Percentiles rank a stretch among this genome's conserved stretches.
Evolutionary conservation across 2,329 filamentous ascomycete genomes (phyloP).

Genomic region (Rugonectria rugulosa): DNA sequence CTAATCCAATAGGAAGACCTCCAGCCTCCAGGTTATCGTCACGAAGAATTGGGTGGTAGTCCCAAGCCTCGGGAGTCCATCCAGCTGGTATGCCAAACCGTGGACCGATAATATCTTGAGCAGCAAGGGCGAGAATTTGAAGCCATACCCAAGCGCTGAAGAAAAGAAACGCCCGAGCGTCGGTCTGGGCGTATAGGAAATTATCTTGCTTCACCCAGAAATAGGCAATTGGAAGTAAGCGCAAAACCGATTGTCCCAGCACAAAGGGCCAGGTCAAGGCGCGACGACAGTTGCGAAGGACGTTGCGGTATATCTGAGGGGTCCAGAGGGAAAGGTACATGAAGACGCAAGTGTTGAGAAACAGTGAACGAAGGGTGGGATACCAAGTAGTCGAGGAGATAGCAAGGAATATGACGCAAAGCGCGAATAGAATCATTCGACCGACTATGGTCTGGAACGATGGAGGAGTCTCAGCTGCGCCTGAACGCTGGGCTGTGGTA

Average conservation of each 20-base stretch:
- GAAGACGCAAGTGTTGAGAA: slow-evolving; percentile 71
- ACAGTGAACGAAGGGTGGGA: slow-evolving; percentile 59
- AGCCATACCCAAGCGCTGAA: slow-evolving; percentile 82
- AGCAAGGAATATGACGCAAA: slow-evolving; percentile 64
- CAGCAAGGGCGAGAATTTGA: slow-evolving; percentile 79
- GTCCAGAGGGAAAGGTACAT: slow-evolving; percentile 89
- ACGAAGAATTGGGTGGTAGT: slow-evolving; percentile 90
- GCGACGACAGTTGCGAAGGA: slow-evolving; percentile 88
- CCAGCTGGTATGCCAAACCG: slow-evolving; percentile 81
- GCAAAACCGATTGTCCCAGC: slow-evolving; percentile 79
- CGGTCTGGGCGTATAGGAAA: slow-evolving; percentile 78
- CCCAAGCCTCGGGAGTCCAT: slow-evolving; percentile 80
- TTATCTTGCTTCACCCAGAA: slow-evolving; percentile 83
- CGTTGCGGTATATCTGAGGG: slow-evolving; percentile 91
- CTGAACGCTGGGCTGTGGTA: slow-evolving; percentile 34
- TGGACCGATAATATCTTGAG: slow-evolving; percentile 86
- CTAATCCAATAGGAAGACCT: slow-evolving; percentile 79
- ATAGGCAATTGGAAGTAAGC: slow-evolving; percentile 83
- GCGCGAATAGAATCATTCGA: slow-evolving; percentile 63
- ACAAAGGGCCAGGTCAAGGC: slow-evolving; percentile 94
- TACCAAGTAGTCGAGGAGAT: slow-evolving; percentile 70
- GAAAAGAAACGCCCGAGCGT: slow-evolving; percentile 68
- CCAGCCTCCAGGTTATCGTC: slow-evolving; percentile 84
- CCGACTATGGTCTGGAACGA: slow-evolving; percentile 65
- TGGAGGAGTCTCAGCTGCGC: slow-evolving; percentile 37